These are phyloP conservation scores for Colletotrichum truncatum DNA, from an alignment of 2,329 filamentous ascomycete species.

Conservation along the genomic window DNA sequence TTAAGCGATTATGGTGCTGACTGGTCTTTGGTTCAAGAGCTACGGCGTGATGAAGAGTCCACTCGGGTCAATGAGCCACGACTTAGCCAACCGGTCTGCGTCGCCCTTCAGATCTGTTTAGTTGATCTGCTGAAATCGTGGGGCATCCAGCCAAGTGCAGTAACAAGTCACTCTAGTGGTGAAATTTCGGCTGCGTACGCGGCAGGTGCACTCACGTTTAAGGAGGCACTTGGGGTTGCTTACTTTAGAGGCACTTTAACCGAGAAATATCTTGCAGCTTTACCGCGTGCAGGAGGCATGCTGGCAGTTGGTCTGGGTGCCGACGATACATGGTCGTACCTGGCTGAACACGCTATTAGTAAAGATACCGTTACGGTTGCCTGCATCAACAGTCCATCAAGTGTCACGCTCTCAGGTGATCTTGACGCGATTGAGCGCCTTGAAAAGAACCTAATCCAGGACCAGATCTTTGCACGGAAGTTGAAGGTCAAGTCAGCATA, in stretches of 20 bases:
- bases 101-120: constrained; percentile 57
- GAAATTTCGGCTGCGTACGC: constrained; percentile 59
- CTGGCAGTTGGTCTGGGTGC: constrained; percentile 40
- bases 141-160: constrained; percentile 47
- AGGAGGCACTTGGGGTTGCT: constrained; percentile 40
- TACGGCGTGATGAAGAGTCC: constrained; percentile 40
- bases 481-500: constrained; percentile 29
- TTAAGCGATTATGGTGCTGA: neutral
- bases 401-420: constrained; percentile 43
- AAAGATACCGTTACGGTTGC: constrained; percentile 40
- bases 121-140: constrained; percentile 53
- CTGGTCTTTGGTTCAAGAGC: constrained; percentile 46
- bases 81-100: constrained; percentile 52
- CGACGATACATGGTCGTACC: constrained; percentile 27
- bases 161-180: constrained; percentile 56
- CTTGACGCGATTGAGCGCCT: constrained; percentile 34
- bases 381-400: constrained; percentile 47
- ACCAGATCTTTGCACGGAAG: constrained; percentile 32
- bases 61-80: constrained; percentile 45
- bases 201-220: constrained; percentile 38
- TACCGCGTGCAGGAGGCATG: constrained; percentile 37
- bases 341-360: constrained; percentile 10
- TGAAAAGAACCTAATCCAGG: constrained; percentile 8
- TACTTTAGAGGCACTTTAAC: constrained; percentile 41
- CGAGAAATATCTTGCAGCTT: neutral